Conservation (phyloP, 2,329 filamentous ascomycete species). For the Cercospora citrullina region DNA sequence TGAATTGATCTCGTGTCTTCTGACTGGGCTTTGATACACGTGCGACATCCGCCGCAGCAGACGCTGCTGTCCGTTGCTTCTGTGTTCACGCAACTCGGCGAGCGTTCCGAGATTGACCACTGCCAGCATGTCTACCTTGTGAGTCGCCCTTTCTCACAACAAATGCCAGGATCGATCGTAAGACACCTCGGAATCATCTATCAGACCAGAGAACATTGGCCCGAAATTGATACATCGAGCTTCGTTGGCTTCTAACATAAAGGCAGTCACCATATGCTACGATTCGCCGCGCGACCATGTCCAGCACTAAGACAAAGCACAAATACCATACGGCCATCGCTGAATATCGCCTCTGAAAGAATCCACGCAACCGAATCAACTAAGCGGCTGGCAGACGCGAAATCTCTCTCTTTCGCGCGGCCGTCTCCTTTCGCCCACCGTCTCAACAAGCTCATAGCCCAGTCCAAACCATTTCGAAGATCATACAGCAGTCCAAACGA, state of each 20-base stretch:
- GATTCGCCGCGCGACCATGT: background rate
- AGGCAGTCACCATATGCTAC: background rate
- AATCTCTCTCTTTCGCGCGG: background rate
- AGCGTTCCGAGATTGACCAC: background rate
- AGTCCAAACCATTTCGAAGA: background rate
- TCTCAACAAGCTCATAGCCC: background rate
- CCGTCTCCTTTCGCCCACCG: background rate
- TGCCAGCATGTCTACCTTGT: background rate
- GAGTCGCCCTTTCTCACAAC: background rate
- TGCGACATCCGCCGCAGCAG: background rate
- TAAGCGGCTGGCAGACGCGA: background rate
- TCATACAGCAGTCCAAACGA: background rate
- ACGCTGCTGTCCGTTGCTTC: background rate
- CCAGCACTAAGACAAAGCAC: background rate
- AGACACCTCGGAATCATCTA: background rate
- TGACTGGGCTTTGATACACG: background rate
- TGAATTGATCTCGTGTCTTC: background rate
- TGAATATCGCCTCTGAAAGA: background rate
- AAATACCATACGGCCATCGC: background rate
- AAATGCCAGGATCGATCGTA: background rate
- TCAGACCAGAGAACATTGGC: background rate
- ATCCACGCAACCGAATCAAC: background rate
- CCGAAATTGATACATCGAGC: background rate
- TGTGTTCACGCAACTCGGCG: background rate
- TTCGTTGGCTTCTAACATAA: background rate